Base-by-base conservation (phyloP, 148 eudicot genomes). In the Oxyria digyna region DNA sequence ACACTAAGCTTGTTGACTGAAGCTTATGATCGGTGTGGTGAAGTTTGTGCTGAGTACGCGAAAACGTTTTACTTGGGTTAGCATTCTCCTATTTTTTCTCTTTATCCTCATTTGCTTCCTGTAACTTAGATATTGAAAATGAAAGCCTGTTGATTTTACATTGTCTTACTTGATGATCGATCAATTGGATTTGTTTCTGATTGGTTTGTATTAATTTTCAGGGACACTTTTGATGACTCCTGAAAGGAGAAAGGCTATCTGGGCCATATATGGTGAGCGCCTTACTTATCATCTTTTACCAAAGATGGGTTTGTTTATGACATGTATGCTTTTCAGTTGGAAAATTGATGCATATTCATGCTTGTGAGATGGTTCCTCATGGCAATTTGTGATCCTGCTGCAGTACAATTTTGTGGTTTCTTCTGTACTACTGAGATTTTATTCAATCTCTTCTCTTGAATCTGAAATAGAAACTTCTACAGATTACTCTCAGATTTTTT, bases 221-320 rank as follows among this genome's bases (percentile, higher is more conserved):
- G 99, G 99, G 69, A 94, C 99, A 42, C 63, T 85, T 72, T 79
- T 94, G 50, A 94, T 94, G 99, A 94, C 99, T 15, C 89, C 97
- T 12, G 87, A 85, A 75, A 94, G 83, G 73, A 78, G 91, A 71
- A 85, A 75, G 76, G 99, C 99, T 70, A 88, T 94, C 45, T 94
- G 99, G 99, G 99, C 99, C 69, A 94, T 94, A 33, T 94, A 94
- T 70, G 99, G 99, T 91, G 67, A 78, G 83, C 26, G 64, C 33
- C 66, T 13, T 32, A 54, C 29, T 12, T 29, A 2, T 49, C 0
- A 18, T 6, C 55, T 49, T 6, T 49, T 21, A 18, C 24, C n/a
- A n/a, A n/a, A n/a, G n/a, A n/a, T n/a, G n/a, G n/a, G n/a, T n/a
- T n/a, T n/a, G n/a, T n/a, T n/a, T n/a, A n/a, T n/a, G n/a, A n/a